Conservation (phyloP, 169 alveolate genomes). For the Plasmodium gonderi region DNA sequence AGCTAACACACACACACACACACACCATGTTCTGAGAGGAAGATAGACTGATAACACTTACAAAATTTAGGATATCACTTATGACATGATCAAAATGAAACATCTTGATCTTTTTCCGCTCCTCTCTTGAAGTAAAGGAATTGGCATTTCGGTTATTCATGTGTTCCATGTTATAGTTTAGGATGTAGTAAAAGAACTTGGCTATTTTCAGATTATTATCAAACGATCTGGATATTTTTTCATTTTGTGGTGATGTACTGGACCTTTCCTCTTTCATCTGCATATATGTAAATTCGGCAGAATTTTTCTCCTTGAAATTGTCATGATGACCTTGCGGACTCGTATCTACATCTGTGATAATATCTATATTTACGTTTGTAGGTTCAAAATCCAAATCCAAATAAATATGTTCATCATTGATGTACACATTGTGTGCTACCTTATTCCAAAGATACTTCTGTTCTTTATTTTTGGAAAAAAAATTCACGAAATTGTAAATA, state of each 20-base stretch:
- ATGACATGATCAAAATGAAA: conserved; percentile 68
- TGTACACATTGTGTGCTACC: conserved; percentile 24
- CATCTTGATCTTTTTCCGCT: conserved; percentile 47
- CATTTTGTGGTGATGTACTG: not conserved
- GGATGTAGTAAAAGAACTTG: conserved; percentile 37
- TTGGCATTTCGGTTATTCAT: not conserved
- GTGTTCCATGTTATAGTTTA: conserved; percentile 21
- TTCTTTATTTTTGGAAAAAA: conserved; percentile 44
- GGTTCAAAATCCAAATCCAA: conserved; percentile 46
- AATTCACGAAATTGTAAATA: conserved; percentile 48
- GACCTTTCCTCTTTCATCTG: not conserved
- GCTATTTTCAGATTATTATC: conserved; percentile 55
- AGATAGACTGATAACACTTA: too few species aligned
- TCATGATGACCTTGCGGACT: too few species aligned
- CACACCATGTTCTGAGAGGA: not conserved
- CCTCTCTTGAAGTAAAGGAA: conserved; percentile 17
- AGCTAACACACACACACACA: not conserved
- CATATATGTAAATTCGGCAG: not conserved
- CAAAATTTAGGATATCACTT: conserved; percentile 47
- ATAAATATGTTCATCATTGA: conserved; percentile 41
- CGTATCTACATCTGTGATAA: too few species aligned
- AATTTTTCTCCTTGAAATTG: too few species aligned
- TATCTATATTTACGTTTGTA: conserved; percentile 14
- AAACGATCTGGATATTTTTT: conserved; percentile 25
- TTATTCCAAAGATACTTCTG: conserved; percentile 31